Evolutionary conservation across 2,329 filamentous ascomycete species (phyloP).

Genomic region (Teratosphaeria destructans): DNA sequence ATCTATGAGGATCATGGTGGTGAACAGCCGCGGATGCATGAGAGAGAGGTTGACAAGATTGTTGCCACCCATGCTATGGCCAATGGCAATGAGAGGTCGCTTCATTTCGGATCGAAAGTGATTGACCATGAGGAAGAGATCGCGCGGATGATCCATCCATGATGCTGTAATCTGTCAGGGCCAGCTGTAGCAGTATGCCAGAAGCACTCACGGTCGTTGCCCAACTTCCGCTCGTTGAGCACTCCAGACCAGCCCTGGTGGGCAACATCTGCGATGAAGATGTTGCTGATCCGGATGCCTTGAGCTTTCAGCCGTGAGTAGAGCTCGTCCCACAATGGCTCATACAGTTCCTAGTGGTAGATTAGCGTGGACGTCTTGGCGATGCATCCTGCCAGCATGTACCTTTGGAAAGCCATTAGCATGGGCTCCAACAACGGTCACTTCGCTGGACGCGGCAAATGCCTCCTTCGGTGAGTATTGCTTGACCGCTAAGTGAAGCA

Average conservation of each 20-base stretch:
- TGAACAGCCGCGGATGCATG: constrained; percentile 71
- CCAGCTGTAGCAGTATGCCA: neutral
- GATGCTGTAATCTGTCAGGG: constrained; percentile 44
- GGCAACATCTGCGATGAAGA: constrained; percentile 86
- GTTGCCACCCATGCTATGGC: constrained; percentile 79
- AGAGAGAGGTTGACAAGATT: constrained; percentile 62
- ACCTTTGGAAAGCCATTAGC: constrained; percentile 92
- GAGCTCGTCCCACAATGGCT: constrained; percentile 82
- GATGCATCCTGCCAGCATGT: neutral
- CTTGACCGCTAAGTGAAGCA: constrained; percentile 66
- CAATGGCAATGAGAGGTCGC: constrained; percentile 71
- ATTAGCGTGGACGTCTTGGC: neutral
- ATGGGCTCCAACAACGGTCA: constrained; percentile 79
- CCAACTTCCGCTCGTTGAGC: constrained; percentile 64
- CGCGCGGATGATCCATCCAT: constrained; percentile 78
- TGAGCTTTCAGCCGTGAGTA: constrained; percentile 45
- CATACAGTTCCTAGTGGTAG: constrained; percentile 65
- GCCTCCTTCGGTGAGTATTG: constrained; percentile 76
- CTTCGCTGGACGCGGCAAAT: constrained; percentile 56
- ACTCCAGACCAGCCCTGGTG: constrained; percentile 72
- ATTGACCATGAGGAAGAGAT: constrained; percentile 78
- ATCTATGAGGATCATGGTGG: constrained; percentile 68
- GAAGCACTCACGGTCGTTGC: constrained; percentile 64
- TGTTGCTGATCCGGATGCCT: constrained; percentile 62
- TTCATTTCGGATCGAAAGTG: constrained; percentile 69